Evolutionary conservation across 495 filamentous ascomycete species (phyloP), one percentile per base, ranked within the genome.

Genomic region (Trichoderma orchidacearum): DNA sequence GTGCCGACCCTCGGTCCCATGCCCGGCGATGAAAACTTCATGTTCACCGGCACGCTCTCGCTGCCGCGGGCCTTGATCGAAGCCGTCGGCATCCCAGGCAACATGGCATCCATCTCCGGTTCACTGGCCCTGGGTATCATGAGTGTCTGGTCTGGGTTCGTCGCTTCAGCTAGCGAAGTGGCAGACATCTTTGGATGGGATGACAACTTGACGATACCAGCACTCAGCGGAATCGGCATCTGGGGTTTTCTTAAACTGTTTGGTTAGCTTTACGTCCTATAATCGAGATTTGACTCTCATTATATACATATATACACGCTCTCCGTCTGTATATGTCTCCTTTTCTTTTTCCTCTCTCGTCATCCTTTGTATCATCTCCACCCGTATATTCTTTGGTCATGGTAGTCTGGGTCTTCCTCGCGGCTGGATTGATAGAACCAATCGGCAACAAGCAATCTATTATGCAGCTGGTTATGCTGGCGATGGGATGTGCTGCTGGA

Each of bases 181-280:
- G 76, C 95, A 55, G 90, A 97, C 72, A 61, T 95, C 0, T 96
- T 87, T 66, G 85, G 88, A 28, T 88, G 87, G 87, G 93, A 98
- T 66, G 93, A 98, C 73, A 98, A 98, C 70, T 74, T 97, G 58
- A 95, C 92, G 32, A 98, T 98, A 68, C 93, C 93, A 12, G 82
- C 95, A 35, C 71, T 98, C 53, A 95, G 89, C 66, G 89, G 90
- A 13, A 66, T 94, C 15, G 92, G 93, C 8, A 83, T 98, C 51
- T 95, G 87, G 87, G 89, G 87, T 0, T 94, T 98, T 67, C 73
- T 97, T 65, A 96, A 91, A 74, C 65, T 91, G 38, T 96, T 97
- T 78, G 87, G 89, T 29, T 85, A 75, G 61, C 50, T 25, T 21
- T 25, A 25, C n/a, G n/a, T n/a, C n/a, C n/a, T n/a, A n/a, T n/a